Evolutionary conservation across 345 rosid species (phyloP).

Genomic region (Boechera divaricarpa): DNA sequence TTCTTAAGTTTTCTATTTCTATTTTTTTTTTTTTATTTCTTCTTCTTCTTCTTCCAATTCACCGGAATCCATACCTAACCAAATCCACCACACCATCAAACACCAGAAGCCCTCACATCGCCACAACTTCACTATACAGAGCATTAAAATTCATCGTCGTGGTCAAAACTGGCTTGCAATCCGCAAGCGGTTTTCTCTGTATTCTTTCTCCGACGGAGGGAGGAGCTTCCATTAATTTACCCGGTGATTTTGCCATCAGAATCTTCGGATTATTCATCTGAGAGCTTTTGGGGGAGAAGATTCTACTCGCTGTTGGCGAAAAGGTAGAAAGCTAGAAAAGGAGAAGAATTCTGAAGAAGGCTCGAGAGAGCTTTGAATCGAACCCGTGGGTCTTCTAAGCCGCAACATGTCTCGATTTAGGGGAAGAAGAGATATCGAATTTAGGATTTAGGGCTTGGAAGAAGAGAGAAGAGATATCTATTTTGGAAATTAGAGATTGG

Average conservation of each 20-base stretch:
- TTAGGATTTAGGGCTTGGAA: too few species aligned
- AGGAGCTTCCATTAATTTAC: conserved; percentile 27
- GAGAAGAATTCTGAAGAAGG: conserved; percentile 30
- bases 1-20: too few species aligned
- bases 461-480: too few species aligned
- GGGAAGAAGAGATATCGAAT: too few species aligned
- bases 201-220: conserved; percentile 2
- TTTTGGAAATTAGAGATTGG: too few species aligned
- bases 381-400: too few species aligned
- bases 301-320: conserved; percentile 38
- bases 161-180: conserved; percentile 57
- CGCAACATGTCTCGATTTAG: too few species aligned
- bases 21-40: too few species aligned
- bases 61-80: conserved; percentile 92
- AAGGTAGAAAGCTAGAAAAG: conserved; percentile 13
- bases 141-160: conserved; percentile 92
- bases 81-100: conserved; percentile 93
- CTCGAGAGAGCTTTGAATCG: conserved; percentile 1
- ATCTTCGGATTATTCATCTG: neutral
- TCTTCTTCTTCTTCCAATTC: neutral
- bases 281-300: conserved; percentile 19
- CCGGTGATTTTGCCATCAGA: conserved; percentile 11
- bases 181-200: conserved; percentile 43
- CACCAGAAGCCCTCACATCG: conserved; percentile 83
- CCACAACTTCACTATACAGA: conserved; percentile 88